phyloP scores from a whole-genome alignment of 2,329 filamentous ascomycete species.

The Amauroascus niger region DNA sequence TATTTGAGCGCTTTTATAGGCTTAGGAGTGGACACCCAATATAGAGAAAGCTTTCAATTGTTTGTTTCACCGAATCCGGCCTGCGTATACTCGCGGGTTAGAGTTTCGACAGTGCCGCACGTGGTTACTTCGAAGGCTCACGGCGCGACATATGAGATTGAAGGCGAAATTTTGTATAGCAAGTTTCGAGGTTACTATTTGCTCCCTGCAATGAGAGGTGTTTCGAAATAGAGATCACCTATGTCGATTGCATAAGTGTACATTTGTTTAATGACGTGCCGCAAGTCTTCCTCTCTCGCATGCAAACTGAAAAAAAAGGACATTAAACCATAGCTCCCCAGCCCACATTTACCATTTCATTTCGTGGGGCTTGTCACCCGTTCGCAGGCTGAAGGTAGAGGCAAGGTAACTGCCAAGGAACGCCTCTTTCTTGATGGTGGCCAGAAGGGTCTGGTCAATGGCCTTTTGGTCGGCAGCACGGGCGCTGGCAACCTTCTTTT shows the following conservation, averaged over 20 bases:
- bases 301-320: constrained; percentile 11
- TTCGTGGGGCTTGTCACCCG: constrained; percentile 98
- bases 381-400: constrained; percentile 95
- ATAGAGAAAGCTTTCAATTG: not conserved
- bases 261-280: constrained; percentile 11
- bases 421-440: constrained; percentile 97
- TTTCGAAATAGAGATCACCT: constrained; percentile 11
- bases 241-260: constrained; percentile 16
- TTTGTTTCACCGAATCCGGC: not conserved
- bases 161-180: constrained; percentile 13
- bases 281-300: constrained; percentile 15
- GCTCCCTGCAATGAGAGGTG: constrained; percentile 7
- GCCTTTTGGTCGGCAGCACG: constrained; percentile 97
- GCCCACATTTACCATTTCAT: constrained; percentile 75
- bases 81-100: not conserved
- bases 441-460: constrained; percentile 90
- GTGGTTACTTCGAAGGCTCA: not conserved
- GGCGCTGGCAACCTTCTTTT: constrained; percentile 89
- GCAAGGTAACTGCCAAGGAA: constrained; percentile 87
- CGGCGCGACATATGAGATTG: not conserved
- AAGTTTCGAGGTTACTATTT: constrained; percentile 14
- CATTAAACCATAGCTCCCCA: constrained; percentile 10
- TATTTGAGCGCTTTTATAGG: not conserved
- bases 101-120: not conserved
- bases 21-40: not conserved